Evolutionary conservation across 495 filamentous ascomycete species (phyloP), one percentile per base, ranked within the genome.

Genomic region (Xanthoparmelia taractica): DNA sequence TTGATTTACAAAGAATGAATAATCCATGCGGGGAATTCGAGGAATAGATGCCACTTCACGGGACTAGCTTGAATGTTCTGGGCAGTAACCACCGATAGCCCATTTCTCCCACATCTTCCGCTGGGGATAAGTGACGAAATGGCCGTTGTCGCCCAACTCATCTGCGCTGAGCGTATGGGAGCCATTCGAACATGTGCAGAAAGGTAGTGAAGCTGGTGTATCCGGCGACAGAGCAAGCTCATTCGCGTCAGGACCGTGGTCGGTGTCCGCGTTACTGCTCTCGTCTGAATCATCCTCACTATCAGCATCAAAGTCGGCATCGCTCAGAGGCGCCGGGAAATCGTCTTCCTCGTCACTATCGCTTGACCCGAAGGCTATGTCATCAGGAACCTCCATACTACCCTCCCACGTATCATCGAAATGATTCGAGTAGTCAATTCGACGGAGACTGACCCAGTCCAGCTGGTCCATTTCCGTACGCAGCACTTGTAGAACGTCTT

Each of bases 21-120:
- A 33, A 25, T 33, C 1, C 11, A 59, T 33, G 6, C 29, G 0
- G 15, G 29, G 17, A 25, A 56, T 23, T 33, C 4, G 34, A 54
- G 23, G 12, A 43, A 33, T 15, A 3, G 23, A 37, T 25, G 36
- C n/a, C 8, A 61, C 11, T 40, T 15, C 29, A 57, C 27, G 1
- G 29, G 11, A 43, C 41, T 55, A 63, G 25, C 23, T 41, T 52
- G 31, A 45, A 52, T 71, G 69, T 61, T 71, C 69, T 37, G 65
- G 57, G 61, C 69, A 71, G 57, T 67, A 50, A 23, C 69, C 67
- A n/a, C 79, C 66, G n/a, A 54, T 54, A 17, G 80, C 84, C 87
- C 86, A 90, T 54, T 79, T 77, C 72, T 87, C 82, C 86, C 86
- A 90, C 59, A 82, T 70, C 62, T 80, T 78, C 57, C 80, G 75